These are phyloP conservation scores for Boletus eberwhitei DNA, from an alignment of 768 basidiomycete species.

Conservation along the genomic window DNA sequence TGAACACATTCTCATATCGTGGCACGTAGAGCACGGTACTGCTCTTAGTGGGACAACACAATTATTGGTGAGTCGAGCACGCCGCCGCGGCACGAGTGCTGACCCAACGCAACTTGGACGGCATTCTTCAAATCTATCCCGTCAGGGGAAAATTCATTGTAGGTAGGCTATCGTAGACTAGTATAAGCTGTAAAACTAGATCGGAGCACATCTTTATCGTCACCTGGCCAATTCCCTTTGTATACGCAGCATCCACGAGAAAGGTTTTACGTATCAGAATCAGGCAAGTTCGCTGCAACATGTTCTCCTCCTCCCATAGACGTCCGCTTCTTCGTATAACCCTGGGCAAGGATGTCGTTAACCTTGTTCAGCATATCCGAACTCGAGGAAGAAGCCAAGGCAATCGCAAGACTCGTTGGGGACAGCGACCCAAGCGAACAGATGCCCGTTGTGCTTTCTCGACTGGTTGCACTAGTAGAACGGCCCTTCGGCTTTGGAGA, in stretches of 20 bases:
- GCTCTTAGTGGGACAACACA: no score
- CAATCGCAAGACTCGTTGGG: constrained; percentile 22
- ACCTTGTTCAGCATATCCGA: constrained; percentile 31
- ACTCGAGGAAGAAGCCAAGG: constrained; percentile 22
- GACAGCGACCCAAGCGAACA: constrained; percentile 20
- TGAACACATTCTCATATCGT: no score
- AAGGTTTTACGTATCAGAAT: not conserved
- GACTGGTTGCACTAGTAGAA: not conserved
- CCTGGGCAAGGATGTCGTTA: constrained; percentile 35
- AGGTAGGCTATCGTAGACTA: not conserved
- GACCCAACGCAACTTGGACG: no score
- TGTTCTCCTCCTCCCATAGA: not conserved
- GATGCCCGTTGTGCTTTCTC: constrained; percentile 5
- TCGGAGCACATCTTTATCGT: not conserved
- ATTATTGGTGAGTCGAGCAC: no score
- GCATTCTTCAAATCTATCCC: not conserved
- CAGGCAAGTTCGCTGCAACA: not conserved
- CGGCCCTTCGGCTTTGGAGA: constrained; percentile 7
- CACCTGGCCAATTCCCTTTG: not conserved
- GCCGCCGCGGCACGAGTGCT: no score
- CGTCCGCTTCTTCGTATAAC: constrained; percentile 29
- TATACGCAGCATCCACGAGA: not conserved
- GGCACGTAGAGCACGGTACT: no score
- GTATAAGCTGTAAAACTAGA: not conserved
- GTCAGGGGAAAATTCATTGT: not conserved